Base-by-base conservation (phyloP, 2,329 filamentous ascomycete species). In the Aspergillus calidoustus region DNA sequence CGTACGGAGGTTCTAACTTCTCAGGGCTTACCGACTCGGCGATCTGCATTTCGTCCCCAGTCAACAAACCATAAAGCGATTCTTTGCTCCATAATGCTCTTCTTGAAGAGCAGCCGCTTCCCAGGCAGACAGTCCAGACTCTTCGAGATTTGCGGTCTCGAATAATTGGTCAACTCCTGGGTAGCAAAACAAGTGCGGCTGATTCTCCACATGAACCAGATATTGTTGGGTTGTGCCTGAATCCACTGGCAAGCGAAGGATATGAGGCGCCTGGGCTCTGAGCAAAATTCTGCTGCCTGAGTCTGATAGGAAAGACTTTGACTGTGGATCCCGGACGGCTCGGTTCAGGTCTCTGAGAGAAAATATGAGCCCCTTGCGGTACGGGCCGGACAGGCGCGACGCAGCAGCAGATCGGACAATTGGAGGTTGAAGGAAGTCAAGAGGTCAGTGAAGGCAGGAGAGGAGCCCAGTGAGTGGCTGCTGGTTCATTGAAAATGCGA, bases 371-470 rank as follows among this genome's bases (percentile, higher is more conserved):
- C 11, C 50, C 19, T 41, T 22, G 30, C 30, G 50, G 50, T 41
- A 53, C 50, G 50, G 50, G 17, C 50, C 50, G 50, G 30, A 51
- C 49, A 34, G 15, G 52, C 17, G 9, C 52, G 44, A 31, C n/a
- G 31, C 34, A 34, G 17, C 34, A 41, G 38, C 51, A 53, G 25
- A 25, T 54, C 22, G n/a, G 22, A 38, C 34, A 41, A 41, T 41
- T 4, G 34, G 34, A 30, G 28, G 9, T 19, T 44, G 17, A 15
- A 23, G n/a, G 15, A 6, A 13, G 38, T 22, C 17, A 28, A 22
- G 25, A 38, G 13, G 8, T 15, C 34, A 11, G 34, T 15, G 15
- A 41, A 41, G 34, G 34, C 34, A 41, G 34, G 34, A 41, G 34
- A 41, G 34, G 34, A 41, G 34, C 15, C 8, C 34, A 41, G 11